A percentile compares a stretch with the other conserved stretches of the same genome.
Evolutionary conservation across 1,284 basidiomycete species (phyloP).

Genomic region (Flammula alnicola): DNA sequence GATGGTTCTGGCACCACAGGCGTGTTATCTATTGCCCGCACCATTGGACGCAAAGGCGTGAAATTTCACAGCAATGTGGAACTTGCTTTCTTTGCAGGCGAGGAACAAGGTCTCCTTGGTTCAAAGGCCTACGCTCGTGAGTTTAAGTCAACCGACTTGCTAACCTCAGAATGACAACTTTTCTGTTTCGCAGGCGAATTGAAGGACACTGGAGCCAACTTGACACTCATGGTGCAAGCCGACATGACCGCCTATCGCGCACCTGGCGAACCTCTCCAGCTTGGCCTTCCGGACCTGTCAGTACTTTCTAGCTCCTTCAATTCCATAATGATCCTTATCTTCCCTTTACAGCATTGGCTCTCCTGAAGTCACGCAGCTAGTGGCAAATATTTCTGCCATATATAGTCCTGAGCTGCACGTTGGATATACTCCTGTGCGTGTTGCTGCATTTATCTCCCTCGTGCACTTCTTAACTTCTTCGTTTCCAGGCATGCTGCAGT

Average conservation of each 20-base stretch:
- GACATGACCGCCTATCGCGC: slow-evolving; percentile 88
- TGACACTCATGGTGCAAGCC: slow-evolving; percentile 84
- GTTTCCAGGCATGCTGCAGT: slow-evolving; percentile 76
- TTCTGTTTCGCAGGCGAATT: slow-evolving; percentile 50
- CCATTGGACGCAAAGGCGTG: slow-evolving; percentile 65
- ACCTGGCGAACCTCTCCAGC: slow-evolving; percentile 75
- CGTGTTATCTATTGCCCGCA: slow-evolving; percentile 76
- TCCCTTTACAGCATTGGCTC: slow-evolving; percentile 71
- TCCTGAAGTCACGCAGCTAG: slow-evolving; percentile 73
- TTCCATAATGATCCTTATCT: not conserved
- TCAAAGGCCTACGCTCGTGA: slow-evolving; percentile 69
- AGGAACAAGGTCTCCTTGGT: slow-evolving; percentile 73
- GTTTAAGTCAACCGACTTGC: slow-evolving; percentile 21
- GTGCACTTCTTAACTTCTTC: not conserved
- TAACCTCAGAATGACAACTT: not conserved
- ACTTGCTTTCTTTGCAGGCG: slow-evolving; percentile 71
- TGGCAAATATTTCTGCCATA: slow-evolving; percentile 71
- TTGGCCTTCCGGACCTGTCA: slow-evolving; percentile 73
- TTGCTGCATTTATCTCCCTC: not conserved
- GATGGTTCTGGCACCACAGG: slow-evolving; percentile 82
- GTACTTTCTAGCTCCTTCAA: slow-evolving; percentile 23
- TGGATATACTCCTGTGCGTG: slow-evolving; percentile 66
- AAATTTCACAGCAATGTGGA: slow-evolving; percentile 72
- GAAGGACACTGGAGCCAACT: slow-evolving; percentile 59
- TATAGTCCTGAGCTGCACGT: slow-evolving; percentile 85